phyloP scores from a whole-genome alignment of 208 protist genomes.

The Vickermania spadyakhi region DNA sequence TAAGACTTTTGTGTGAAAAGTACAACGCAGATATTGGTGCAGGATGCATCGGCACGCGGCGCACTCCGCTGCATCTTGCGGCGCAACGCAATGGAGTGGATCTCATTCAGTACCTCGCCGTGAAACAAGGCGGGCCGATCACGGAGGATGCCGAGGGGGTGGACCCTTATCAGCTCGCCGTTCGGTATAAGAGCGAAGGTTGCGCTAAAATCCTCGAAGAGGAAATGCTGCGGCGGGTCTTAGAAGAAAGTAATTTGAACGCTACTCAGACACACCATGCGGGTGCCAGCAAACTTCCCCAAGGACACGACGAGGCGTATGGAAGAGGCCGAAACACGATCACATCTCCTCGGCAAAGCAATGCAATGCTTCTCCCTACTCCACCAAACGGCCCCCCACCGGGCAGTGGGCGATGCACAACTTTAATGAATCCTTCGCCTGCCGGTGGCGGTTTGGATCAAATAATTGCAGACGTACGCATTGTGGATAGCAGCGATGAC shows the following conservation, averaged over 20 bases:
- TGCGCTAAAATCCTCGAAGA: background rate
- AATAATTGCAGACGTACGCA: background rate
- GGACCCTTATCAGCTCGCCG: constrained; percentile 9
- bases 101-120: constrained; percentile 25
- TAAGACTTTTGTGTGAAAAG: constrained; percentile 51
- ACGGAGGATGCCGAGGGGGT: constrained; percentile 7
- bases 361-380: background rate
- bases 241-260: background rate
- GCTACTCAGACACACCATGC: background rate
- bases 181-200: background rate
- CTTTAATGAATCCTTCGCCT: too few relatives aligned
- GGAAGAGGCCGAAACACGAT: too few relatives aligned
- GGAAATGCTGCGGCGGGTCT: background rate
- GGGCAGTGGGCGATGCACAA: background rate
- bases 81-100: constrained; percentile 13
- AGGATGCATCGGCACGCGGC: constrained; percentile 30
- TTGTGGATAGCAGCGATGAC: background rate
- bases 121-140: background rate
- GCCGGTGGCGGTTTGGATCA: too few relatives aligned
- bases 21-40: constrained; percentile 42
- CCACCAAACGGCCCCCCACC: background rate
- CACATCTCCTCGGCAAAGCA: background rate
- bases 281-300: background rate
- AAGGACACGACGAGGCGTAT: too few relatives aligned
- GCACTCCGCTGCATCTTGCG: constrained; percentile 43